Percentiles rank a stretch among this genome's conserved stretches.
Evolutionary conservation across 2,329 filamentous ascomycete species (phyloP).

Genomic region (Pezizomycotina sp.): DNA sequence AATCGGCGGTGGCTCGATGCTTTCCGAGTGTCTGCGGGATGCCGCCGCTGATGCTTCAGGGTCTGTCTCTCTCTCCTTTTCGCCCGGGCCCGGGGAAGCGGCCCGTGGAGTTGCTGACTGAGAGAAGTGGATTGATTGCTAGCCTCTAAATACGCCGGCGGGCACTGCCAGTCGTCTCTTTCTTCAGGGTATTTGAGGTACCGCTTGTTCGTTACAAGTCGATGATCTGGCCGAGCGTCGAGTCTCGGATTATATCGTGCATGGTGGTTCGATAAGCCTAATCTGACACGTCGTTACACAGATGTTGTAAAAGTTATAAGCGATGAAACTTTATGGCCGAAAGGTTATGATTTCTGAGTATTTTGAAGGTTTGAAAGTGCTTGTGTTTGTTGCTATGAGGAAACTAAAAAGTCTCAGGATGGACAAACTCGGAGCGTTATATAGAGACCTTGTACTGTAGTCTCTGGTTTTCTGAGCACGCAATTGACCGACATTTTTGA

Average conservation of each 20-base stretch:
- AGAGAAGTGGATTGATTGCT: constrained; percentile 17
- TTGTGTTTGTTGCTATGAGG: too few species aligned
- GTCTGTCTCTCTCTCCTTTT: constrained; percentile 1
- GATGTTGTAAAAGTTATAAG: too few species aligned
- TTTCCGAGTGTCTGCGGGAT: constrained; percentile 19
- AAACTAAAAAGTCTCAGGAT: too few species aligned
- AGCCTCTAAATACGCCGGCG: constrained; percentile 8
- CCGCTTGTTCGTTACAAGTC: constrained; percentile 38
- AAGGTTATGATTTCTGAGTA: too few species aligned
- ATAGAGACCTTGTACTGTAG: too few species aligned
- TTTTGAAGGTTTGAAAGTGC: too few species aligned
- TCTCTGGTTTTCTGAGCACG: too few species aligned
- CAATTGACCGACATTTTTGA: too few species aligned
- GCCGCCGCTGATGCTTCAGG: constrained; percentile 1
- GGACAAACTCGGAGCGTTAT: too few species aligned
- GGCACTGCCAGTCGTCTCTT: constrained; percentile 34
- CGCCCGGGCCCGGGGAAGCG: constrained; percentile 1
- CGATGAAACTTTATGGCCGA: too few species aligned
- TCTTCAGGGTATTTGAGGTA: constrained; percentile 46
- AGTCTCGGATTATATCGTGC: constrained; percentile 34
- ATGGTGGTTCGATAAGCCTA: too few species aligned
- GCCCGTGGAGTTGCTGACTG: constrained; percentile 18
- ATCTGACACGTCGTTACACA: too few species aligned
- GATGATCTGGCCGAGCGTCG: constrained; percentile 43
- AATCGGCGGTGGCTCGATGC: constrained; percentile 1